These are phyloP conservation scores for Cyberlindnera amylophila DNA, from an alignment of 805 yeast genomes.

Conservation along the genomic window DNA sequence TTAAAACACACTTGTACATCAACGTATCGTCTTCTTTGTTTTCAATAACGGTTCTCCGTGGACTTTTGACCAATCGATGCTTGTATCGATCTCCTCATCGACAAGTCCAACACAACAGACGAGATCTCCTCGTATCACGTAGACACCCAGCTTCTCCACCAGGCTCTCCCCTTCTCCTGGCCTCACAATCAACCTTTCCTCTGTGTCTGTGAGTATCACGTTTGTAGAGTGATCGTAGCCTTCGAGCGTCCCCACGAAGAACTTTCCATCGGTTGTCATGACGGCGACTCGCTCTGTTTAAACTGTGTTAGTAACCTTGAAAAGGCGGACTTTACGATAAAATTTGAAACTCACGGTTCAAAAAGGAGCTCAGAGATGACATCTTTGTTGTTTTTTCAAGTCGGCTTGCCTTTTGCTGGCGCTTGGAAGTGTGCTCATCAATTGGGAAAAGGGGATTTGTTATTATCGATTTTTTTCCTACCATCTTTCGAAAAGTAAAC, in stretches of 20 bases:
- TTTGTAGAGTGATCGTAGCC: conserved; percentile 69
- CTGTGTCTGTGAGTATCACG: conserved; percentile 47
- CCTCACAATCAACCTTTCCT: conserved; percentile 46
- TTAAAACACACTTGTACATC: not conserved
- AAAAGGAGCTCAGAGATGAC: conserved; percentile 23
- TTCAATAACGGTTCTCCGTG: conserved; percentile 24
- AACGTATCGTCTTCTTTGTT: conserved; percentile 25
- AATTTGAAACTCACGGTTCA: conserved; percentile 19
- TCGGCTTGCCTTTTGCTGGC: no score
- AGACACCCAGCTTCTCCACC: conserved; percentile 39
- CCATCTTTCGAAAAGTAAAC: not conserved
- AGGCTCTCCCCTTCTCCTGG: conserved; percentile 23
- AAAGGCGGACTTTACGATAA: no score
- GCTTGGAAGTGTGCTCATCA: no score
- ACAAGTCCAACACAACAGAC: conserved; percentile 54
- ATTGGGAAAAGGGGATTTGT: no score
- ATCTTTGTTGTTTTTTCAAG: no score
- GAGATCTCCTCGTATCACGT: conserved; percentile 55
- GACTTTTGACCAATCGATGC: conserved; percentile 34
- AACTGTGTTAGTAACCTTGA: conserved; percentile 10
- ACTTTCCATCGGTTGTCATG: conserved; percentile 54
- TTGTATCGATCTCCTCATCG: conserved; percentile 39
- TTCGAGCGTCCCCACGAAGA: conserved; percentile 43
- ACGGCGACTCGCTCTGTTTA: conserved; percentile 46
- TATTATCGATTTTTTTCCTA: no score